Percentiles rank a stretch among this genome's conserved stretches.
Evolutionary conservation across 2,329 filamentous ascomycete species (phyloP).

Genomic region (Dactylellina haptotyla): DNA sequence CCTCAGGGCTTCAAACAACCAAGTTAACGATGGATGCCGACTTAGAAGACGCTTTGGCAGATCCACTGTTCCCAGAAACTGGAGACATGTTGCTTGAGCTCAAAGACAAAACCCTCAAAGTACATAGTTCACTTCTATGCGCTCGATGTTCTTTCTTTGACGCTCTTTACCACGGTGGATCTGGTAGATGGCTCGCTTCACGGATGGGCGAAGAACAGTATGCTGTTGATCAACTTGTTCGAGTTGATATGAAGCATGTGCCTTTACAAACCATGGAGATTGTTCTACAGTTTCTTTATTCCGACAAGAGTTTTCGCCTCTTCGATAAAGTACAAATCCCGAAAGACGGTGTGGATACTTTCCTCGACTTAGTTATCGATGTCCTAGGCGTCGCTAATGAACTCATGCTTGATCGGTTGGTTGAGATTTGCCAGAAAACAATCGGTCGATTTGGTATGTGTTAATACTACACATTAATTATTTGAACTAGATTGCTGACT

Average conservation of each 20-base stretch:
- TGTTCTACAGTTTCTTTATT: conserved; percentile 83
- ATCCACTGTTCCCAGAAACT: conserved; percentile 74
- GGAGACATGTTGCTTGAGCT: conserved; percentile 80
- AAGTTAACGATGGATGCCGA: conserved; percentile 30
- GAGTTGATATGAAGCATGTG: conserved; percentile 85
- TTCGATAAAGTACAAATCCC: conserved; percentile 78
- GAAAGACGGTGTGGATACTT: conserved; percentile 74
- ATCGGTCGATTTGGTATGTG: conserved; percentile 78
- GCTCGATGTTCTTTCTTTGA: conserved; percentile 92
- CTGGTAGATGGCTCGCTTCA: conserved; percentile 83
- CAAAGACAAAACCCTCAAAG: conserved; percentile 73
- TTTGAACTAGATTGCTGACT: conserved; percentile 55
- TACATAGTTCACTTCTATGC: conserved; percentile 82
- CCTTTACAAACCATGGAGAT: conserved; percentile 77
- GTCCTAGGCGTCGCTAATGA: conserved; percentile 92
- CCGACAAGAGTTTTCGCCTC: conserved; percentile 80
- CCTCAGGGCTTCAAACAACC: conserved; percentile 68
- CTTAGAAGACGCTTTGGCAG: conserved; percentile 74
- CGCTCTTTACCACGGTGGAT: conserved; percentile 87
- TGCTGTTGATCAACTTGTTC: conserved; percentile 65
- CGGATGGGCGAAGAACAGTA: conserved; percentile 68
- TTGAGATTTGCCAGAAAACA: conserved; percentile 85
- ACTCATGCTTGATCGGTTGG: conserved; percentile 90
- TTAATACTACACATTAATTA: conserved; percentile 3
- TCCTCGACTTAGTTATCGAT: conserved; percentile 88